phyloP scores from a whole-genome alignment of 805 yeast genomes.

The Ogataea pini region DNA sequence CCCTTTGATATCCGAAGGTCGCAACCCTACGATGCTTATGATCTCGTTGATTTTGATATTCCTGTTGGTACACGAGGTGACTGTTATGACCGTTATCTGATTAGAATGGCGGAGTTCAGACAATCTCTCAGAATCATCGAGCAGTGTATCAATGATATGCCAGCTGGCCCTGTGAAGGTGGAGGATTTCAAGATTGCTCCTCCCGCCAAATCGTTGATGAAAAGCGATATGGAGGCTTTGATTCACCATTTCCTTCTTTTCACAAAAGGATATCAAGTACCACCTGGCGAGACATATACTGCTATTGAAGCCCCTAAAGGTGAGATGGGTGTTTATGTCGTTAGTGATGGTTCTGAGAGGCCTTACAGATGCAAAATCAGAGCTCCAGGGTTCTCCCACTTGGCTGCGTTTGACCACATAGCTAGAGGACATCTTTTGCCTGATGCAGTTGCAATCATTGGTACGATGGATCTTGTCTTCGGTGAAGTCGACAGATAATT shows the following conservation, averaged over 20 bases:
- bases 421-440: slow-evolving; percentile 86
- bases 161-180: slow-evolving; percentile 87
- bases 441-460: slow-evolving; percentile 90
- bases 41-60: slow-evolving; percentile 79
- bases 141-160: slow-evolving; percentile 90
- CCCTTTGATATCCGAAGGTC: slow-evolving; percentile 85
- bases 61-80: slow-evolving; percentile 88
- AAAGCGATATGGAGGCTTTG: slow-evolving; percentile 89
- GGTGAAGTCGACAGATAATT: slow-evolving; percentile 88
- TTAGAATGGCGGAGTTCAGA: slow-evolving; percentile 90
- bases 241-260: slow-evolving; percentile 86
- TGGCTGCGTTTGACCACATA: slow-evolving; percentile 85
- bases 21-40: slow-evolving; percentile 90
- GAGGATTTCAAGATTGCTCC: slow-evolving; percentile 86
- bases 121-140: slow-evolving; percentile 86
- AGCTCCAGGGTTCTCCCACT: slow-evolving; percentile 92
- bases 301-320: slow-evolving; percentile 95
- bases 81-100: slow-evolving; percentile 85
- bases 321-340: slow-evolving; percentile 89
- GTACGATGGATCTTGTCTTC: slow-evolving; percentile 93
- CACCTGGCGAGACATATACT: slow-evolving; percentile 88
- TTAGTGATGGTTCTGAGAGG: slow-evolving; percentile 85
- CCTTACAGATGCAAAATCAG: slow-evolving; percentile 92
- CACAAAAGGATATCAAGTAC: slow-evolving; percentile 87
- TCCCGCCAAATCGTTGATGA: slow-evolving; percentile 80